Base-by-base conservation (phyloP, 345 rosid species). In the Tarenaya hassleriana region DNA sequence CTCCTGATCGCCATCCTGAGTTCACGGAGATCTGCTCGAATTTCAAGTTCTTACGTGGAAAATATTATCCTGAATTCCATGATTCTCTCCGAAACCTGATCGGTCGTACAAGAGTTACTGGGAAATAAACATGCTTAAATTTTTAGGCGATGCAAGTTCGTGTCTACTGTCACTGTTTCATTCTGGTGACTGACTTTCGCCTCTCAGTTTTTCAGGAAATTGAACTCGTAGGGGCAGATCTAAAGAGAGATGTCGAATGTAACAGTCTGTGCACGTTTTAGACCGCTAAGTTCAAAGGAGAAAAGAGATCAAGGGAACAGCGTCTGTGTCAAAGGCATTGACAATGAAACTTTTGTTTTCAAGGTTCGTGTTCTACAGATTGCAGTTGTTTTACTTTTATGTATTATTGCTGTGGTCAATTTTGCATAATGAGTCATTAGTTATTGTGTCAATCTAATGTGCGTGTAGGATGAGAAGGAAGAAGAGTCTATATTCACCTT, bases 211-310 rank as follows among this genome's bases (percentile, higher is more conserved):
- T 27, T 10, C 35, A 21, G 11, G 24, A 47, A 41, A 45, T 16
- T 37, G 19, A 24, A 24, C 43, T 57, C 53, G 45, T 13, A 29
- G 18, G 38, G 46, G n/a, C n/a, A n/a, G n/a, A n/a, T n/a, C 14
- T 50, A 33, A 34, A 33, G 13, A 34, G 33, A 14, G 31, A 77
- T 78, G 84, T 63, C 90, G 18, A 86, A 73, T 43, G 57, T 83
- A 32, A 81, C 88, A 2, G 88, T 89, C 11, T 89, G 94, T 44
- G 79, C 79, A 48, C 85, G 97, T 37, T 81, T 89, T 65, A 63
- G 97, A 73, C 95, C 97, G 4, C 42, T 81, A 62, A 86, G 78
- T 58, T 61, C 84, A 1, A 77, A 66, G 59, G 95, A 89, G 78
- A 71, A 64, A 54, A 72, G 58, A 21, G 88, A 75, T 10, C 64